Base-by-base conservation (phyloP, 176 grass and related monocot species). In the Juncus effusus region DNA sequence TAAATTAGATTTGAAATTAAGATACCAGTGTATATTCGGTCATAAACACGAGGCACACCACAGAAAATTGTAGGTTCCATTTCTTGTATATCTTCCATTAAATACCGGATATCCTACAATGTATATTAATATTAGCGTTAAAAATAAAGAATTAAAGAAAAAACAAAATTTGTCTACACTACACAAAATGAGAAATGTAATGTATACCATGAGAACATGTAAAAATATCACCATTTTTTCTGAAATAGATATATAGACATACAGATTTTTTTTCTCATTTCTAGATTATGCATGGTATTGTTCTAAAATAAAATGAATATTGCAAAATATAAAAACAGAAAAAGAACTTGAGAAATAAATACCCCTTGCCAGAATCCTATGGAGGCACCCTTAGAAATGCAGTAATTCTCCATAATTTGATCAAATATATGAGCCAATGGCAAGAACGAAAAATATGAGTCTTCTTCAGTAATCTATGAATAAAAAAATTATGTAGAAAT, bases 321-420 rank as follows among this genome's bases (percentile, higher is more conserved):
- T 47, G 9, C 44, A 47, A 47, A 47, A 6, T 47, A 5, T 47
- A 47, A 9, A 47, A 9, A 47, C 6, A 47, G 44, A 47, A 47
- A 47, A 9, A 47, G 44, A 47, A 28, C 19, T 28, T 28, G 19
- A 28, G 19, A 47, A 62, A 51, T 71, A 60, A 54, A 0, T 92
- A 97, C 93, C 88, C 80, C 93, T 86, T 88, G 93, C 93, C 93
- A 97, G 76, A 91, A 97, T 89, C 93, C 93, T 53, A 97, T 79
- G 63, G 88, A 92, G 63, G 93, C 88, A 28, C 88, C 93, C 84
- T 97, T 97, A 41, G 78, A 91, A 60, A 97, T 97, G 83, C 85
- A 97, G 75, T 91, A 97, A 63, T 82, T 82, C 72, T 83, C 88
- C 67, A 97, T 81, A 76, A 89, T 84, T 83, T 96, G 93, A 89